Evolutionary conservation across 1,284 basidiomycete genomes (phyloP), one percentile per base, ranked within the genome.

Genomic region (Apiotrichum akiyoshidainum): DNA sequence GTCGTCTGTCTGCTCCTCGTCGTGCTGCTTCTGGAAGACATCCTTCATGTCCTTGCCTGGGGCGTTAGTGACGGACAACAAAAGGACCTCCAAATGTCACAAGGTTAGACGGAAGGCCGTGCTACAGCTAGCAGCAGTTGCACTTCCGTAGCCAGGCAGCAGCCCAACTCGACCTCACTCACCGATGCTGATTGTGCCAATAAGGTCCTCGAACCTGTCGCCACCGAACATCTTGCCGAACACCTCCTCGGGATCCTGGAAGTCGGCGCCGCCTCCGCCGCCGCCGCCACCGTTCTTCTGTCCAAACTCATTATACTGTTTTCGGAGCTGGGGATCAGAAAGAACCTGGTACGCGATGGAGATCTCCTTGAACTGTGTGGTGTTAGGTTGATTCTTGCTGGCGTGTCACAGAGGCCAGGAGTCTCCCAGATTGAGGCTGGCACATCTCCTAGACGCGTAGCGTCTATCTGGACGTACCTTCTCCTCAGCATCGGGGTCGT

Each of bases 1-100:
- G 54, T 63, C 58, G 37, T 69, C 64, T 9, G 53, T 65, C 14
- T 67, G 58, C 12, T 81, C 83, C 62, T 90, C 88, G 12, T 83
- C 86, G 52, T 89, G 89, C 17, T 91, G 93, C 70, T 95, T 90
- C 72, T 99, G 94, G 71, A 99, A 81, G 7, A 93, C 94, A 8
- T 92, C 86, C 80, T 99, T 99, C 96, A 99, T 98, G 70, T 99
- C 95, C 68, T 85, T 85, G 37, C 92, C 94, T 67, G 92, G 55
- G 17, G 87, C 52, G 10, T 58, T 26, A 41, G 40, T 16, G 12
- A 11, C 26, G 3, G 26, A 7, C 26, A 31, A 31, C 26, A 31
- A 31, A 31, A 31, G 26, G 26, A 7, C 26, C 26, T 31, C 26
- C 26, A 31, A 31, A 7, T 31, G 26, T 31, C 4, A 31, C 26